phyloP scores from a whole-genome alignment of 1,139 yeast species.

The Magnusiomyces tetraspermus region DNA sequence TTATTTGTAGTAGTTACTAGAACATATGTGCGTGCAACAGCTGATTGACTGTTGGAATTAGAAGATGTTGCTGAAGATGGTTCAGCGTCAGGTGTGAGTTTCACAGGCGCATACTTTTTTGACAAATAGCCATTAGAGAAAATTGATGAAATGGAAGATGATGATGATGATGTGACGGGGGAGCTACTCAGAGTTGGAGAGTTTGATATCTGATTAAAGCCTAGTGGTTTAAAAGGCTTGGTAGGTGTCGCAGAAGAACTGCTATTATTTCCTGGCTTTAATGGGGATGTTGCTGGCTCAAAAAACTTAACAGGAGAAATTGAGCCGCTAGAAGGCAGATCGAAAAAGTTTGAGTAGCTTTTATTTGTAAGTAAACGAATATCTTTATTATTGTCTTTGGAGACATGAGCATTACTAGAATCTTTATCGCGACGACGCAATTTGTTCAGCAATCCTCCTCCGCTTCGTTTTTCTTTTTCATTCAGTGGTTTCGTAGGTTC shows the following conservation, averaged over 20 bases:
- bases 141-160: not conserved
- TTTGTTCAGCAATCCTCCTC: constrained; percentile 13
- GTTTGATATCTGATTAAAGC: not conserved
- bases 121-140: not conserved
- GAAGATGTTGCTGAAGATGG: constrained; percentile 4
- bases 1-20: constrained; percentile 54
- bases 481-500: not conserved
- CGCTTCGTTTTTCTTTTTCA: constrained; percentile 10
- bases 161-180: not conserved
- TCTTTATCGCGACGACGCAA: constrained; percentile 15
- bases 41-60: constrained; percentile 2
- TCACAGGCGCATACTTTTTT: constrained; percentile 7
- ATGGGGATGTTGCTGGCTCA: not conserved
- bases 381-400: not conserved
- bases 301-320: not conserved
- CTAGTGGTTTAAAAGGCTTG: not conserved
- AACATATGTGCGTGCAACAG: constrained; percentile 29
- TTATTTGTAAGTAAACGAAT: constrained; percentile 9
- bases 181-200: not conserved
- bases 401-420: constrained; percentile 1
- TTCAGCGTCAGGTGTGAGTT: constrained; percentile 5
- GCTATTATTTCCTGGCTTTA: not conserved
- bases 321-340: not conserved
- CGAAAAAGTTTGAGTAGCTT: constrained; percentile 13
- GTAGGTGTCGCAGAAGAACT: not conserved